Evolutionary conservation across 306 rosid genomes (phyloP).

Genomic region (Rubus parviflorus): DNA sequence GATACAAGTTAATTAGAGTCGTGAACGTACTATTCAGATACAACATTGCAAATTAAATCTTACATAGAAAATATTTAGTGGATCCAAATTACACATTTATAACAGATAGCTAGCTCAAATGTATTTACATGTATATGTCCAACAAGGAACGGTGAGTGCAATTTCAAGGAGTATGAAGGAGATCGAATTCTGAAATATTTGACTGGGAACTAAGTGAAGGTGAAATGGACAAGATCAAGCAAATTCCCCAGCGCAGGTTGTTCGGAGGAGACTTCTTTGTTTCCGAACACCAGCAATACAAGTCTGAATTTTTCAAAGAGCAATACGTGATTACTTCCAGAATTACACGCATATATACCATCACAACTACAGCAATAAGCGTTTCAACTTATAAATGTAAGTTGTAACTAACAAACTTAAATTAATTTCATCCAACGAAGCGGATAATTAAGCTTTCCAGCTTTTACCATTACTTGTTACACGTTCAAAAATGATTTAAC

Average conservation of each 20-base stretch:
- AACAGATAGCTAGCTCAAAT: too few relatives aligned
- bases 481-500: background rate
- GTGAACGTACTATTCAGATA: too few relatives aligned
- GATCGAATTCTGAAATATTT: constrained; percentile 43
- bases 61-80: too few relatives aligned
- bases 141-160: constrained; percentile 42
- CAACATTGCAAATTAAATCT: too few relatives aligned
- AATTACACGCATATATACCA: background rate
- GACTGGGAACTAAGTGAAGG: constrained; percentile 52
- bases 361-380: background rate
- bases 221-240: constrained; percentile 46
- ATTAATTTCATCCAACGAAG: background rate
- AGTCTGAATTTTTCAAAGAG: background rate
- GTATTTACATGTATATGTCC: background rate
- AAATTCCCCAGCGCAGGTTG: constrained; percentile 51
- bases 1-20: too few relatives aligned
- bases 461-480: background rate
- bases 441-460: too few relatives aligned
- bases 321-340: background rate
- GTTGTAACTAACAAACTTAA: background rate
- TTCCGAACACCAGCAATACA: constrained; percentile 44
- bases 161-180: constrained; percentile 51
- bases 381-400: background rate
- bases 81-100: too few relatives aligned
- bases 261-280: constrained; percentile 33